Conservation (phyloP, 2,329 filamentous ascomycete genomes). For the Cordyceps fumosorosea region DNA sequence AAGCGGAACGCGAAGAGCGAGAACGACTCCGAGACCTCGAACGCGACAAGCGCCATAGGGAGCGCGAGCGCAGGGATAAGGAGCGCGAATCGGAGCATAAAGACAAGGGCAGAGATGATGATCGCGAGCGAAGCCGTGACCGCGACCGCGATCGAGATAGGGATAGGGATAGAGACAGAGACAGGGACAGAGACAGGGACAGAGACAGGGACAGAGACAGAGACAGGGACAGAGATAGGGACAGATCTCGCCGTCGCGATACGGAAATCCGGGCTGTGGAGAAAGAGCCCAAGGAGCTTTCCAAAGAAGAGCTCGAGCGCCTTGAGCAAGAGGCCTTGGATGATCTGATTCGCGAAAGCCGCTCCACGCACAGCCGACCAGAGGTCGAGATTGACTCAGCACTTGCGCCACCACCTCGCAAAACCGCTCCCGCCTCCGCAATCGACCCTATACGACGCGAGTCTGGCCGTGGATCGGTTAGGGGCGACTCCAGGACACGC, state of each 20-base stretch:
- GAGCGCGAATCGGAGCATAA: constrained; percentile 27
- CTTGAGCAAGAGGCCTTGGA: constrained; percentile 53
- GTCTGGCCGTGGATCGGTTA: constrained; percentile 35
- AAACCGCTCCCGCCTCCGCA: constrained; percentile 47
- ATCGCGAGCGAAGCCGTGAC: constrained; percentile 15
- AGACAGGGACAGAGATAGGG: constrained; percentile 26
- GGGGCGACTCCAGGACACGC: constrained; percentile 28
- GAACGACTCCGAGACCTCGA: constrained; percentile 37
- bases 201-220: constrained; percentile 27
- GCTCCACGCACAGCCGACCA: constrained; percentile 39
- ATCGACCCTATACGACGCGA: constrained; percentile 49
- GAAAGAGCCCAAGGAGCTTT: constrained; percentile 42
- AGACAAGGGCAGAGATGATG: constrained; percentile 18
- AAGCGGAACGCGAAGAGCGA: constrained; percentile 51
- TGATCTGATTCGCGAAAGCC: constrained; percentile 54
- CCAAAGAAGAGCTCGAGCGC: constrained; percentile 50
- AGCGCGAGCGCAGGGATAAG: constrained; percentile 32
- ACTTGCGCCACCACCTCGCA: constrained; percentile 48
- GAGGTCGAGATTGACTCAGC: constrained; percentile 52
- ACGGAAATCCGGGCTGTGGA: constrained; percentile 26
- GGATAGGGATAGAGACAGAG: constrained; percentile 28
- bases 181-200: constrained; percentile 27
- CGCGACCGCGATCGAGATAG: constrained; percentile 32
- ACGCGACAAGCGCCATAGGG: constrained; percentile 33
- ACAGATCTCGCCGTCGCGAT: constrained; percentile 27